phyloP scores from a whole-genome alignment of 2,329 filamentous ascomycete species.

The Botrytis aclada region DNA sequence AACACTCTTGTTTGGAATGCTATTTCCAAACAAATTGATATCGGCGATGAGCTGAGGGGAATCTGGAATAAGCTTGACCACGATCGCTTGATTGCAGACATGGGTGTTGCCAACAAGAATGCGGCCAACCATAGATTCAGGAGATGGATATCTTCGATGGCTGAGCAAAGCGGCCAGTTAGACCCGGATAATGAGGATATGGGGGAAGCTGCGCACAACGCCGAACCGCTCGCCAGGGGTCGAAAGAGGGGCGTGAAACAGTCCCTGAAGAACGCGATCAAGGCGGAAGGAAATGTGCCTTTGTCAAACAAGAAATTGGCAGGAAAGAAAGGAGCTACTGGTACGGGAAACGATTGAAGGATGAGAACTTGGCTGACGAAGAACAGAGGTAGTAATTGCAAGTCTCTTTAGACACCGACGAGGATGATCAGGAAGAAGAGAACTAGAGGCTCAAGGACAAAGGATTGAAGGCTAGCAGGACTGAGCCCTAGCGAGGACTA shows the following conservation, averaged over 20 bases:
- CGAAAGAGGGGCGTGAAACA: too few relatives aligned
- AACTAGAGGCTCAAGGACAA: not conserved
- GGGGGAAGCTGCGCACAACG: not conserved
- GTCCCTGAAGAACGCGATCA: not conserved
- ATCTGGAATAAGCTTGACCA: constrained; percentile 2
- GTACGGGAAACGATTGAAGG: not conserved
- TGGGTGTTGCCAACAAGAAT: constrained; percentile 3
- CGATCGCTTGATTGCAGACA: not conserved
- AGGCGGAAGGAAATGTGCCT: not conserved
- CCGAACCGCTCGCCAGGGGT: not conserved
- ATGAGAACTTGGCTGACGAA: not conserved
- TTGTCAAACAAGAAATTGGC: not conserved
- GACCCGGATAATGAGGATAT: not conserved
- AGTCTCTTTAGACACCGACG: not conserved
- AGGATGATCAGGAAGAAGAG: not conserved
- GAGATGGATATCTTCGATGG: not conserved
- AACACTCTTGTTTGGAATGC: constrained; percentile 3
- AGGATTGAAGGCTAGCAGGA: not conserved
- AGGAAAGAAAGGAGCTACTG: not conserved
- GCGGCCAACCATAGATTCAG: constrained; percentile 1
- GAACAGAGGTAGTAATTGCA: not conserved
- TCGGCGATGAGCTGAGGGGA: not conserved
- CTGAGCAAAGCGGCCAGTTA: not conserved
- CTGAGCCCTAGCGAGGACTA: not conserved
- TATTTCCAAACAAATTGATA: not conserved